Conservation (phyloP, 306 rosid genomes). For the Cyamopsis tetragonoloba region DNA sequence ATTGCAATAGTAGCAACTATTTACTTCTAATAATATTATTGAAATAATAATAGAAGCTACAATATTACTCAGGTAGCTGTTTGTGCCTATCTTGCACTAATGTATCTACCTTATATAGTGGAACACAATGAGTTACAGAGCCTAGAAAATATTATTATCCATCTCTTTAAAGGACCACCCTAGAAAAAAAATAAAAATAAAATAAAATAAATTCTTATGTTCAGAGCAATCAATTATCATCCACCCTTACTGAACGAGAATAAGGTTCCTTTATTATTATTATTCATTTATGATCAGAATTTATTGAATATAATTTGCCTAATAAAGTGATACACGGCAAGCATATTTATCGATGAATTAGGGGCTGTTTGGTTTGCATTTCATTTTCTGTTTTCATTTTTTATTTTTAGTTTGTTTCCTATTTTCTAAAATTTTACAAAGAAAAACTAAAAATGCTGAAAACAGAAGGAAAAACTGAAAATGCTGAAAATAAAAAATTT, state of each 20-base stretch:
- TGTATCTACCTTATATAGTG: slow-evolving; percentile 22
- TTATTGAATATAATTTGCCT: background rate
- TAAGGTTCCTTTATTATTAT: slow-evolving; percentile 17
- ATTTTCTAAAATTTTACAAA: too few species aligned
- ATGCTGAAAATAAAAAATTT: too few species aligned
- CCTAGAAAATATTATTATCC: slow-evolving; percentile 9
- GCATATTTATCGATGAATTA: slow-evolving; percentile 16
- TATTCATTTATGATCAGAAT: background rate
- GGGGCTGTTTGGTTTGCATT: too few species aligned
- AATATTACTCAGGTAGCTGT: background rate
- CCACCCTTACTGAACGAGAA: slow-evolving; percentile 31
- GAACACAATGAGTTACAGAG: background rate
- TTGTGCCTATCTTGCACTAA: slow-evolving; percentile 5
- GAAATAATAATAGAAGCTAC: slow-evolving; percentile 3
- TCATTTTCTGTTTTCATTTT: too few species aligned
- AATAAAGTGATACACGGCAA: background rate
- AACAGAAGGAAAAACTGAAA: too few species aligned
- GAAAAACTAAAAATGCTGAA: too few species aligned
- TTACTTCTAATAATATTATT: background rate
- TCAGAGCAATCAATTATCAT: slow-evolving; percentile 13
- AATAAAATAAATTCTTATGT: background rate
- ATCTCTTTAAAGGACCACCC: slow-evolving; percentile 33
- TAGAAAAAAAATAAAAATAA: background rate
- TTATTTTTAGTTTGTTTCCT: too few species aligned
- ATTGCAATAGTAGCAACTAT: background rate